Percentiles rank a stretch among this genome's conserved stretches.
phyloP scores from a whole-genome alignment of 768 basidiomycete genomes.

The Pleurotus ostreatus region DNA sequence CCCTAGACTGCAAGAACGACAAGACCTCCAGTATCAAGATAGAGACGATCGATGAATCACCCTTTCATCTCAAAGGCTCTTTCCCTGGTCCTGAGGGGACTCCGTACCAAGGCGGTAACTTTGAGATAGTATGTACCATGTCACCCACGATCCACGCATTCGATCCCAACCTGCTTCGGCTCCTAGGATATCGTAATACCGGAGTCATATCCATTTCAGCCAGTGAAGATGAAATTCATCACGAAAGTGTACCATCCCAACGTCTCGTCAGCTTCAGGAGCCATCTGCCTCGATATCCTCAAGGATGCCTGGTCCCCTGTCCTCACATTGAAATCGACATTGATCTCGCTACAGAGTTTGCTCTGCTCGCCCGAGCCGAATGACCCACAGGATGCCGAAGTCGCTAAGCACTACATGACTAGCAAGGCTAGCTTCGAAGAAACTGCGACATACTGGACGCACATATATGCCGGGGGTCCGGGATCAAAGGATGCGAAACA shows the following conservation, averaged over 20 bases:
- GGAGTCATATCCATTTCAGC: slow-evolving; percentile 87
- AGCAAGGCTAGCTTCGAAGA: slow-evolving; percentile 84
- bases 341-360: slow-evolving; percentile 91
- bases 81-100: slow-evolving; percentile 92
- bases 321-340: slow-evolving; percentile 90
- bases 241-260: slow-evolving; percentile 98
- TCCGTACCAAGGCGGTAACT: slow-evolving; percentile 89
- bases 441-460: slow-evolving; percentile 92
- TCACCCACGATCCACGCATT: not conserved
- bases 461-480: slow-evolving; percentile 83
- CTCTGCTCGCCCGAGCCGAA: slow-evolving; percentile 93
- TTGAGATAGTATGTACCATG: slow-evolving; percentile 72
- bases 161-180: slow-evolving; percentile 5
- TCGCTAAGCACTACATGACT: slow-evolving; percentile 94
- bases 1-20: slow-evolving; percentile 90
- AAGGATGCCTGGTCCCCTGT: slow-evolving; percentile 95
- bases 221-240: slow-evolving; percentile 98
- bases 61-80: slow-evolving; percentile 87
- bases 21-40: slow-evolving; percentile 84
- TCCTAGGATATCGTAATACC: slow-evolving; percentile 88
- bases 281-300: slow-evolving; percentile 88
- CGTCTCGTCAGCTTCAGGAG: slow-evolving; percentile 89
- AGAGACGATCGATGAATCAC: slow-evolving; percentile 83
- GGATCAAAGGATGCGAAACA: slow-evolving; percentile 36
- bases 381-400: slow-evolving; percentile 97